These are phyloP conservation scores for Paramicrosporidium saccamoebae DNA, from an alignment of 371 early-diverging fungal genomes.

Conservation along the genomic window DNA sequence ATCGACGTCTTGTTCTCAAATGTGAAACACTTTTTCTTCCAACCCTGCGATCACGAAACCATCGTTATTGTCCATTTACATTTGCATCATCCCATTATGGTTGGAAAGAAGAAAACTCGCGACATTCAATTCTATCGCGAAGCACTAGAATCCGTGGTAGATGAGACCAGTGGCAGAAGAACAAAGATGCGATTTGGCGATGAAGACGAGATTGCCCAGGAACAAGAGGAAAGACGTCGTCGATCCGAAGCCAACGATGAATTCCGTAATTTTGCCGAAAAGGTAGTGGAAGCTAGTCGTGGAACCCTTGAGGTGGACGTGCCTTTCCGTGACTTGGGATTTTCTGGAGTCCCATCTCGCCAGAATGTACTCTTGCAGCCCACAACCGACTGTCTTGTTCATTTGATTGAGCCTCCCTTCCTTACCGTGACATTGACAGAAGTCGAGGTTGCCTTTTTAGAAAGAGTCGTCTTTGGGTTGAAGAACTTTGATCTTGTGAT, in stretches of 20 bases:
- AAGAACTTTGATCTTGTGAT: conserved; percentile 98
- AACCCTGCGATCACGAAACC: conserved; percentile 86
- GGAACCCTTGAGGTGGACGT: conserved; percentile 61
- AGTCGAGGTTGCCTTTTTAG: conserved; percentile 89
- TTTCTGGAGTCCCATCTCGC: conserved; percentile 83
- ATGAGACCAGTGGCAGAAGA: conserved; percentile 88
- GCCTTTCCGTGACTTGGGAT: conserved; percentile 77
- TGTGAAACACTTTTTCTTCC: conserved; percentile 90
- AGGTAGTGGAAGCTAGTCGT: conserved; percentile 54
- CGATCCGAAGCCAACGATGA: conserved; percentile 65
- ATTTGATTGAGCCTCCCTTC: conserved; percentile 87
- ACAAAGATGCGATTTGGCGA: conserved; percentile 70
- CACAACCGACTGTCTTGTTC: conserved; percentile 87
- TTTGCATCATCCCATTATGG: conserved; percentile 77
- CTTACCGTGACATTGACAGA: conserved; percentile 71
- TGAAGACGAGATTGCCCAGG: conserved; percentile 80
- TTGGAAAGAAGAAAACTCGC: conserved; percentile 88
- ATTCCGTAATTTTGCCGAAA: conserved; percentile 71
- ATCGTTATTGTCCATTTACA: conserved; percentile 84
- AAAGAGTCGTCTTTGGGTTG: conserved; percentile 88
- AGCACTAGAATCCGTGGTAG: conserved; percentile 66
- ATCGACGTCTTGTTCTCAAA: conserved; percentile 87
- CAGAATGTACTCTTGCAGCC: conserved; percentile 83
- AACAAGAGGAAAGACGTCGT: conserved; percentile 69
- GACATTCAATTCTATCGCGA: conserved; percentile 98